Base-by-base conservation (phyloP, 2,329 filamentous ascomycete species). In the Calonectria multiphialidica region DNA sequence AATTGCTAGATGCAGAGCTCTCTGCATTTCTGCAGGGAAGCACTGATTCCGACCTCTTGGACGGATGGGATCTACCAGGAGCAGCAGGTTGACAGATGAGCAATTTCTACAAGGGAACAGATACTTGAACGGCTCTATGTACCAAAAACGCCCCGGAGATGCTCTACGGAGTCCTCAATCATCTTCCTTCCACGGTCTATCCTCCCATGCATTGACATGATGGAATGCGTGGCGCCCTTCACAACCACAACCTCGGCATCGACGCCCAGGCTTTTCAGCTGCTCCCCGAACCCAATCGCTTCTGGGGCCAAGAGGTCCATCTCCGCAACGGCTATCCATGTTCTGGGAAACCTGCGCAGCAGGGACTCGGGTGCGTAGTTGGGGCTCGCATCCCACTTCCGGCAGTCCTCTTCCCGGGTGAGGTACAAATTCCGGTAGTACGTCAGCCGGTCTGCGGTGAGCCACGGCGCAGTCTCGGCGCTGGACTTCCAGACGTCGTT, bases 401-500 rank as follows among this genome's bases (percentile, higher is more conserved):
- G 64, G 37, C 74, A 78, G 16, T 81, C 72, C 2, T 73, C 72
- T 9, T 75, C 65, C n/a, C 73, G 72, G 1, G 79, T 59, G 23
- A 84, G 76, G 50, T 84, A 84, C 64, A 83, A 78, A 30, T 76
- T 70, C n/a, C 83, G 81, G 64, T 84, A 84, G 80, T 81, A 83
- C n/a, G 75, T 73, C 80, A 84, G 81, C 10, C 82, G 78, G 3
- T 72, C 59, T 5, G 81, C 78, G 1, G 81, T 84, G 28, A 82
- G 79, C 80, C 80, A 84, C 18, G 81, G 81, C 18, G 79, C 81
- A 37, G 76, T 78, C 50, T 79, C 78, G 28, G 77, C 78, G 59
- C 76, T 79, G 16, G 71, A 67, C 23, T 74, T 80, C 78, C 78
- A 79, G n/a, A 74, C 69, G 5, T 71, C 69, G 28, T 77, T 61